Conservation (phyloP, 495 filamentous ascomycete species). For the Lepraria neglecta region DNA sequence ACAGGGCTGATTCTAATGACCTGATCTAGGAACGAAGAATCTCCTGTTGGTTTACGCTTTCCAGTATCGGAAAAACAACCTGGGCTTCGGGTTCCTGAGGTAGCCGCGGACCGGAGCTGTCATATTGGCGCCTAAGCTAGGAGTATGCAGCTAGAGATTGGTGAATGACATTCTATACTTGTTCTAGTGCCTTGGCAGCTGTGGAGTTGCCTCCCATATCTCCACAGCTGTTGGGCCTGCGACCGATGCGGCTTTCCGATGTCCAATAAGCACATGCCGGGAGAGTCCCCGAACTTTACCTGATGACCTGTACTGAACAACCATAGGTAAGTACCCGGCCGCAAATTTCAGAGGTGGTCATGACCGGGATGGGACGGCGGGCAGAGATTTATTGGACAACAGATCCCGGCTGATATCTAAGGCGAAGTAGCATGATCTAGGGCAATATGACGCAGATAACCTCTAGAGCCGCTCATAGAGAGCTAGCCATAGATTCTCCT, state of each 20-base stretch:
- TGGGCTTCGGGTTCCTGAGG: not conserved
- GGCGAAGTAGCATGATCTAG: not conserved
- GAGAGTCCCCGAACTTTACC: not conserved
- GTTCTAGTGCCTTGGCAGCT: constrained; percentile 14
- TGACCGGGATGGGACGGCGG: not conserved
- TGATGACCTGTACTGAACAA: constrained; percentile 6
- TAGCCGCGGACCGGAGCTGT: not conserved
- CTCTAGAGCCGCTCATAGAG: not conserved
- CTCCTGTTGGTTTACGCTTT: not conserved
- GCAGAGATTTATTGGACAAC: constrained; percentile 10
- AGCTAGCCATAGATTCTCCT: not conserved
- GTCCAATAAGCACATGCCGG: constrained; percentile 11
- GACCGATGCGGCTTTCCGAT: constrained; percentile 6
- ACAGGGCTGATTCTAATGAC: not conserved
- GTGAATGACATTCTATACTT: constrained; percentile 5
- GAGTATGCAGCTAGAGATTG: constrained; percentile 16
- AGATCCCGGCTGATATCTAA: not conserved
- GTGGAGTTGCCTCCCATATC: not conserved
- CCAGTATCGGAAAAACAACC: not conserved
- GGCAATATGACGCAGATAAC: constrained; percentile 11
- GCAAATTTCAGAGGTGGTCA: not conserved
- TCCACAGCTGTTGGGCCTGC: not conserved
- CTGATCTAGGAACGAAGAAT: not conserved
- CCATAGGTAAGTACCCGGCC: not conserved
- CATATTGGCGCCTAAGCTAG: not conserved